phyloP scores from a whole-genome alignment of 139 green algal genomes.

The Picochlorum sp. region DNA sequence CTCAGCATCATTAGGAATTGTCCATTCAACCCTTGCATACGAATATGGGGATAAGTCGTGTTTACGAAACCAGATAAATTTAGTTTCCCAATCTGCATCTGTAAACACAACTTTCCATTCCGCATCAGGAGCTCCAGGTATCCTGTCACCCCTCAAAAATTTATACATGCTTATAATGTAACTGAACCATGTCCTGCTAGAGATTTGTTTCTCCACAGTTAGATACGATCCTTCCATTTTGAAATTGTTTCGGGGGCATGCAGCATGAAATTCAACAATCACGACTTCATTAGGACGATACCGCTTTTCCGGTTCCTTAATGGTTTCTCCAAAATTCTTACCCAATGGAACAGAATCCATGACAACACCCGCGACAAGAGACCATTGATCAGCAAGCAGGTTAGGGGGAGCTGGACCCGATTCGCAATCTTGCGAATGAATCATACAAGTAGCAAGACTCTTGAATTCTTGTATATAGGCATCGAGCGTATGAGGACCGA shows the following conservation, averaged over 20 bases:
- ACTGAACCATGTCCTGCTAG: neutral
- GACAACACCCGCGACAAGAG: conserved; percentile 61
- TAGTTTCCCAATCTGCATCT: conserved; percentile 54
- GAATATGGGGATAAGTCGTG: conserved; percentile 45
- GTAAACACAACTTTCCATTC: conserved; percentile 38
- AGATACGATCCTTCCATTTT: conserved; percentile 52
- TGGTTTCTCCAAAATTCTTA: conserved; percentile 45
- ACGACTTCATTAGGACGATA: conserved; percentile 31
- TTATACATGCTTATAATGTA: too few relatives aligned
- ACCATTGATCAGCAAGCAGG: conserved; percentile 43
- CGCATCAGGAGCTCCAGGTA: too few relatives aligned
- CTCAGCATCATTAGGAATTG: conserved; percentile 26
- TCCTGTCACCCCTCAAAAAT: too few relatives aligned
- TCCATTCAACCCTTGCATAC: conserved; percentile 49
- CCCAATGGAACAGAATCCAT: conserved; percentile 41
- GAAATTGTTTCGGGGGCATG: conserved; percentile 65
- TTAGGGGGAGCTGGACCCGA: conserved; percentile 38
- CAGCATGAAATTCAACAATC: conserved; percentile 50
- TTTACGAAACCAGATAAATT: conserved; percentile 40
- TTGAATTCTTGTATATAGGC: conserved; percentile 82
- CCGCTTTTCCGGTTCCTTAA: conserved; percentile 20
- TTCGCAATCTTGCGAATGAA: conserved; percentile 11
- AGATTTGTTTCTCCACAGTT: conserved; percentile 36
- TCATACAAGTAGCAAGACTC: conserved; percentile 46
- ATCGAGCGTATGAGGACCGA: conserved; percentile 68